Evolutionary conservation across 306 rosid species (phyloP).

Genomic region (Mimosa bimucronata): DNA sequence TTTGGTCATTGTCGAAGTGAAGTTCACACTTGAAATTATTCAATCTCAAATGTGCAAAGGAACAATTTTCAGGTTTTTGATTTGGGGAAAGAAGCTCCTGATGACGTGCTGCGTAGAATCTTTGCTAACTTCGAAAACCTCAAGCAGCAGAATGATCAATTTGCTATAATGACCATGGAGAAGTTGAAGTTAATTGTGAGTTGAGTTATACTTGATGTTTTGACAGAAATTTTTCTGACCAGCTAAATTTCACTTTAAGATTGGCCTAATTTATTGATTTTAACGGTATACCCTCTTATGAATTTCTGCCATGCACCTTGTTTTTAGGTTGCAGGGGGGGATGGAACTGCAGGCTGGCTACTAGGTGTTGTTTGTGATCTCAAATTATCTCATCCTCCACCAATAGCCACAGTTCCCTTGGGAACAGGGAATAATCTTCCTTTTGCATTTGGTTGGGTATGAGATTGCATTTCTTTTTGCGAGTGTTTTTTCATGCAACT

Average conservation of each 20-base stretch:
- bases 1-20: background rate
- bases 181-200: conserved; percentile 81
- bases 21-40: background rate
- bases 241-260: background rate
- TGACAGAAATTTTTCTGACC: background rate
- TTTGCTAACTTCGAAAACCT: conserved; percentile 69
- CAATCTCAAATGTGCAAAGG: background rate
- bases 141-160: conserved; percentile 53
- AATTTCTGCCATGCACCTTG: conserved; percentile 28
- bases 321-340: conserved; percentile 95
- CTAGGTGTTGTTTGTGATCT: conserved; percentile 98
- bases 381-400: conserved; percentile 80
- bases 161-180: conserved; percentile 57
- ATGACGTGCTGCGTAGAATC: conserved; percentile 57
- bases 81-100: conserved; percentile 84
- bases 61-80: conserved; percentile 74
- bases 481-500: background rate
- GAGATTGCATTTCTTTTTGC: conserved; percentile 25
- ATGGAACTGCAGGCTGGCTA: conserved; percentile 99
- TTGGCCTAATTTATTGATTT: conserved; percentile 22
- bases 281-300: conserved; percentile 22
- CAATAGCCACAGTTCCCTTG: conserved; percentile 87
- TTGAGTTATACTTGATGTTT: conserved; percentile 21
- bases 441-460: conserved; percentile 98
- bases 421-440: conserved; percentile 99